Conservation (phyloP, 306 rosid genomes). For the Carpinus fangiana region DNA sequence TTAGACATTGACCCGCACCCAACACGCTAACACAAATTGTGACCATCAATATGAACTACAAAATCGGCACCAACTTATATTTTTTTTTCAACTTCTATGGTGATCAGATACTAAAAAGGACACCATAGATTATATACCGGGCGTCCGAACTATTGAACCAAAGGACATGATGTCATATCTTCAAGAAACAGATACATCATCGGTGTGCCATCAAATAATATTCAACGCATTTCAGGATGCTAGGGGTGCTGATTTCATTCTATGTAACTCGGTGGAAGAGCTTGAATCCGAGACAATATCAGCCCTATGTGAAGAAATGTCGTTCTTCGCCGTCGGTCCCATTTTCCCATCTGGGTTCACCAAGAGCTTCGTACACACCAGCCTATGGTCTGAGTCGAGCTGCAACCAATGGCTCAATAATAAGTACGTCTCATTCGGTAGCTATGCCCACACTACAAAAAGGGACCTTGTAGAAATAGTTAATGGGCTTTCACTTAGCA, state of each 20-base stretch:
- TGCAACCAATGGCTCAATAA: constrained; percentile 61
- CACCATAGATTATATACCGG: constrained; percentile 59
- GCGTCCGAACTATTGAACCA: constrained; percentile 49
- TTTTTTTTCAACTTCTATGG: no score
- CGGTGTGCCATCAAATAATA: constrained; percentile 46
- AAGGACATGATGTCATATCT: constrained; percentile 52
- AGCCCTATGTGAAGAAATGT: constrained; percentile 30
- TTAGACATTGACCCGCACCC: no score
- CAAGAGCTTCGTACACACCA: constrained; percentile 44
- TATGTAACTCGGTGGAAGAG: constrained; percentile 53
- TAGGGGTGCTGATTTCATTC: constrained; percentile 41
- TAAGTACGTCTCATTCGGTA: constrained; percentile 59
- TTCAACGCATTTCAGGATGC: constrained; percentile 42
- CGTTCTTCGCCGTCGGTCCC: constrained; percentile 62
- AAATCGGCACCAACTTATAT: no score
- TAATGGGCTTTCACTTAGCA: constrained; percentile 44
- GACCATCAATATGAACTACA: no score
- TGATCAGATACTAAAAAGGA: constrained; percentile 41
- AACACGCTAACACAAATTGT: no score
- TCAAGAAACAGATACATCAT: constrained; percentile 36
- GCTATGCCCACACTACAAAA: constrained; percentile 50
- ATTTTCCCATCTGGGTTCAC: constrained; percentile 48
- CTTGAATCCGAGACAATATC: constrained; percentile 43
- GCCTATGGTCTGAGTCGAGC: constrained; percentile 63
- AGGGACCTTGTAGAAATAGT: constrained; percentile 40